These are phyloP conservation scores for Neurospora sp. DNA, from an alignment of 2,329 filamentous ascomycete genomes.

Conservation along the genomic window DNA sequence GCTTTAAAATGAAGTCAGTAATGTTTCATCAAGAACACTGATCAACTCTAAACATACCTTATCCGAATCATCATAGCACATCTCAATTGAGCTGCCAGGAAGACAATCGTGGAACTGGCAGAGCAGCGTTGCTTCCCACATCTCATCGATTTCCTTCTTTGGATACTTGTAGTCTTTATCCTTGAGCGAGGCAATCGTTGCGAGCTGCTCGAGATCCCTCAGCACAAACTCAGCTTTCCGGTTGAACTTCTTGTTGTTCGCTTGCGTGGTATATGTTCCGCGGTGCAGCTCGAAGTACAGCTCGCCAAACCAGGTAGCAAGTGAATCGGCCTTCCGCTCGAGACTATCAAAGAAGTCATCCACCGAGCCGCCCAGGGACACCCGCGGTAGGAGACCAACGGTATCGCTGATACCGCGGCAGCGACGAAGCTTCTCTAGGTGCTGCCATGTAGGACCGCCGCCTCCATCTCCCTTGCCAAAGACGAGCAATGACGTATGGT, in stretches of 20 bases:
- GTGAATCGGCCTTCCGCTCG: slow-evolving; percentile 65
- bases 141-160: slow-evolving; percentile 83
- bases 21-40: not conserved
- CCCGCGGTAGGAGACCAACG: slow-evolving; percentile 69
- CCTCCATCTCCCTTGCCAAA: slow-evolving; percentile 97
- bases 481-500: slow-evolving; percentile 79
- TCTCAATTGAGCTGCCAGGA: slow-evolving; percentile 89
- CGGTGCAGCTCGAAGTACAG: slow-evolving; percentile 96
- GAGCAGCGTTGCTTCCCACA: slow-evolving; percentile 88
- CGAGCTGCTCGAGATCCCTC: slow-evolving; percentile 78
- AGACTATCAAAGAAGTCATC: slow-evolving; percentile 89
- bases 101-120: slow-evolving; percentile 98
- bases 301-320: slow-evolving; percentile 96
- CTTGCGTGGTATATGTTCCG: slow-evolving; percentile 93
- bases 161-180: slow-evolving; percentile 74
- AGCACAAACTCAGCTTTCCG: slow-evolving; percentile 75
- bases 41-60: slow-evolving; percentile 36
- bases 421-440: slow-evolving; percentile 87
- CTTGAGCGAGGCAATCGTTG: slow-evolving; percentile 72
- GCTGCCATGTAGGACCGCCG: slow-evolving; percentile 86
- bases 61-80: slow-evolving; percentile 96
- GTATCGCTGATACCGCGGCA: slow-evolving; percentile 88
- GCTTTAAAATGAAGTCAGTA: slow-evolving; percentile 29
- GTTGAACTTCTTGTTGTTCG: slow-evolving; percentile 95
- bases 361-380: slow-evolving; percentile 81